Percentiles rank a stretch among this genome's conserved stretches.
Conservation (phyloP, 1,139 yeast species). For the Hyphopichia buzzinii region DNA sequence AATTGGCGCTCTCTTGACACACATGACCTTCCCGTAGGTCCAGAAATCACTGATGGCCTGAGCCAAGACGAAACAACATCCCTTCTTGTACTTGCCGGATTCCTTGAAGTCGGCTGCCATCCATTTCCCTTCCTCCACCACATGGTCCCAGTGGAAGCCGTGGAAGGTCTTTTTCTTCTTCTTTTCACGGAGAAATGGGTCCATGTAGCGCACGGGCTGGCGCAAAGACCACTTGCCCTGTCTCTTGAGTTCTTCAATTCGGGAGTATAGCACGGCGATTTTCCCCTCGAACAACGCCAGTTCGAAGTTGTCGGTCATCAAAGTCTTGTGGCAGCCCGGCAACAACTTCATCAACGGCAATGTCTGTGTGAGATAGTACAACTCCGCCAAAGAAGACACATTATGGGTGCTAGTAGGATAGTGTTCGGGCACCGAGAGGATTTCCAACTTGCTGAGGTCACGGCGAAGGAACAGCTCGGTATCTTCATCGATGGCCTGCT, state of each 20-base stretch:
- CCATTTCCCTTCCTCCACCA: slow-evolving; percentile 84
- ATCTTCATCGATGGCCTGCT: slow-evolving; percentile 20
- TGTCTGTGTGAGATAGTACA: slow-evolving; percentile 84
- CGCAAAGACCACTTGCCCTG: slow-evolving; percentile 89
- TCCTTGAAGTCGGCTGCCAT: slow-evolving; percentile 78
- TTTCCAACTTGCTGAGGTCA: slow-evolving; percentile 32
- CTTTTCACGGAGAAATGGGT: slow-evolving; percentile 53
- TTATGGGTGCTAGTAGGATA: slow-evolving; percentile 42
- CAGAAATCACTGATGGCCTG: slow-evolving; percentile 76
- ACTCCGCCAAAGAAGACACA: slow-evolving; percentile 73
- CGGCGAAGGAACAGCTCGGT: slow-evolving; percentile 22
- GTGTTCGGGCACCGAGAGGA: slow-evolving; percentile 42
- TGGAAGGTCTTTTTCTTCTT: slow-evolving; percentile 29
- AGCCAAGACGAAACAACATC: slow-evolving; percentile 68
- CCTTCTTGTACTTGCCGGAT: slow-evolving; percentile 63
- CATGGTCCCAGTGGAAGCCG: slow-evolving; percentile 63
- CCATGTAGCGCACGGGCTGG: slow-evolving; percentile 71
- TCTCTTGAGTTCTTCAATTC: slow-evolving; percentile 88
- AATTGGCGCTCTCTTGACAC: slow-evolving; percentile 42
- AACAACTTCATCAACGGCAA: slow-evolving; percentile 77
- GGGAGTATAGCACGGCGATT: slow-evolving; percentile 84
- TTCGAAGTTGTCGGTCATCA: slow-evolving; percentile 83
- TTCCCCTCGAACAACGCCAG: slow-evolving; percentile 89
- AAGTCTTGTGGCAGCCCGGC: slow-evolving; percentile 81
- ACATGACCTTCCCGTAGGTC: slow-evolving; percentile 67